Evolutionary conservation across 768 basidiomycete genomes (phyloP), one percentile per base, ranked within the genome.

Genomic region (Tricholoma sp.): DNA sequence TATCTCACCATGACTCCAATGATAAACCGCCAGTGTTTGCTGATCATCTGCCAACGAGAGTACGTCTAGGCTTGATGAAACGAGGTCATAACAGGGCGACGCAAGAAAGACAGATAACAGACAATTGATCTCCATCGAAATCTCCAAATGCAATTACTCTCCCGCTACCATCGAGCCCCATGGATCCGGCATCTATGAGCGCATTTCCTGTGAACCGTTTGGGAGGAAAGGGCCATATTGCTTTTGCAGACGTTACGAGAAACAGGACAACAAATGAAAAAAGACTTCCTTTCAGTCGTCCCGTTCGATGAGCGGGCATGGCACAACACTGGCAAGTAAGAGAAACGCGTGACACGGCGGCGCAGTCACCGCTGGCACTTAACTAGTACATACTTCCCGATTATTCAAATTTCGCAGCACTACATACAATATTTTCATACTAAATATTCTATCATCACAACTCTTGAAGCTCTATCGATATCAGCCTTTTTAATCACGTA

Each of bases 81-180:
- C 22, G 24, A 52, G 5, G 24, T 54, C 22, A 54, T 53, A 61
- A 50, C 50, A 47, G 24, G 45, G 41, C 22, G 18, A 4, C 16
- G 14, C 31, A 16, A 46, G 18, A 5, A 45, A 1, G 24, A 45
- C 5, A 51, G 37, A n/a, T 39, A 4, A 74, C 91, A 67, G 69
- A 97, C 94, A 91, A 89, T 69, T 98, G 94, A 71, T 98, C 94
- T 4, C 91, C 94, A 69, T 98, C 85, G 71, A 95, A 96, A 74
- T 99, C 96, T 31, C 94, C 97, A 64, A 92, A 91, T 7, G 94
- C 95, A 58, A 92, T 79, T 18, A 97, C 80, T 52, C 89, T 79
- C 24, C 83, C 85, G 54, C 83, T 80, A n/a, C 77, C 79, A 49
- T 80, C 79, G 31, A 98, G 72, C 2, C 94, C 95, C 69, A 95